A percentile compares a stretch with the other conserved stretches of the same genome.
Evolutionary conservation across 768 basidiomycete genomes (phyloP).

Genomic region (Clavulina sp.): DNA sequence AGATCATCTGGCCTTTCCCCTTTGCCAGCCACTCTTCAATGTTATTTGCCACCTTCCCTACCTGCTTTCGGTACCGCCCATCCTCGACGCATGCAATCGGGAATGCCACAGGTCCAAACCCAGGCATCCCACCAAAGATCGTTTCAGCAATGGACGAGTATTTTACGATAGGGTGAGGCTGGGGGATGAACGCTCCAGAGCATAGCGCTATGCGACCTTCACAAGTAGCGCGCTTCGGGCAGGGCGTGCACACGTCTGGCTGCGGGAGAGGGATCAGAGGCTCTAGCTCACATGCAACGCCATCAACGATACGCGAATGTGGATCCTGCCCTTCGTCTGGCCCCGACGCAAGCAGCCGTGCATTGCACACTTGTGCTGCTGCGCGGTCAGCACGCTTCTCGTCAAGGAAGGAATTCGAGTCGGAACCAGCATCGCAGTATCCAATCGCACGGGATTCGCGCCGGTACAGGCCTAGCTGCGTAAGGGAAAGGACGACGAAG

Average conservation of each 20-base stretch:
- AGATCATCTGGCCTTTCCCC: slow-evolving; percentile 43
- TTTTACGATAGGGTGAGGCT: slow-evolving; percentile 29
- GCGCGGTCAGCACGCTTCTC: slow-evolving; percentile 27
- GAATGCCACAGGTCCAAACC: slow-evolving; percentile 58
- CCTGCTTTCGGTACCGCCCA: slow-evolving; percentile 48
- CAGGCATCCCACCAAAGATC: slow-evolving; percentile 52
- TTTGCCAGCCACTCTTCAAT: slow-evolving; percentile 45
- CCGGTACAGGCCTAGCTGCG: no score
- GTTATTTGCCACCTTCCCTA: slow-evolving; percentile 56
- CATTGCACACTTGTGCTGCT: slow-evolving; percentile 35
- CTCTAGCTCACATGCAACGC: slow-evolving; percentile 21
- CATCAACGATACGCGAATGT: not conserved
- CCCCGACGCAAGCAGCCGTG: slow-evolving; percentile 16
- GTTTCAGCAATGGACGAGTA: slow-evolving; percentile 23
- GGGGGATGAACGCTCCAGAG: slow-evolving; percentile 47
- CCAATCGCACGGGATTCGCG: slow-evolving; percentile 53
- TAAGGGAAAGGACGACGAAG: no score
- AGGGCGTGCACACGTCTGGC: slow-evolving; percentile 48
- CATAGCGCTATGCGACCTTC: slow-evolving; percentile 39
- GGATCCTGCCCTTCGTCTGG: slow-evolving; percentile 1
- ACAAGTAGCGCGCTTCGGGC: slow-evolving; percentile 53
- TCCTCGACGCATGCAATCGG: slow-evolving; percentile 65
- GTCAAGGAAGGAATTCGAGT: slow-evolving; percentile 41
- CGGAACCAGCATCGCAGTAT: slow-evolving; percentile 49
- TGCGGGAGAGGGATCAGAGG: slow-evolving; percentile 38